Percentiles rank a stretch among this genome's conserved stretches.
Conservation (phyloP, 1,139 yeast genomes). For the Debaryomycetaceae sp. region DNA sequence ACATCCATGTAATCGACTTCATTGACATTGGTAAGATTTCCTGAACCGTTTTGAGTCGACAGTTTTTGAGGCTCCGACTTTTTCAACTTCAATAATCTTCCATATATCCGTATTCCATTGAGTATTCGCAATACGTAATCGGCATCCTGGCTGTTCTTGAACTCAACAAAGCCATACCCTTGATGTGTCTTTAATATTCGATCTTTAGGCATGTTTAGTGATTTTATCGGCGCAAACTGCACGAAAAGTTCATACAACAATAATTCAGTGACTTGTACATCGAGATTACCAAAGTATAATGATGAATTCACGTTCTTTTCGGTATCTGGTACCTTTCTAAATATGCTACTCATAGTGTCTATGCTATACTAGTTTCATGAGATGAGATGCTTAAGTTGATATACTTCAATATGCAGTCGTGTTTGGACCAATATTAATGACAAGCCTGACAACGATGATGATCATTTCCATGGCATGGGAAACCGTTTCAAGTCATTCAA, state of each 20-base stretch:
- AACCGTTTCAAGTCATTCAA: no score
- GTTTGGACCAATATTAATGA: background rate
- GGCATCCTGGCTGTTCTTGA: conserved; percentile 57
- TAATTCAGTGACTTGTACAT: conserved; percentile 64
- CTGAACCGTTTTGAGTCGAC: conserved; percentile 1
- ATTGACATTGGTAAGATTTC: conserved; percentile 2
- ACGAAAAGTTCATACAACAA: conserved; percentile 75
- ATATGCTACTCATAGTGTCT: conserved; percentile 24
- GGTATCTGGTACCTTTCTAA: conserved; percentile 31
- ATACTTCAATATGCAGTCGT: background rate
- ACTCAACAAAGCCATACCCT: conserved; percentile 88
- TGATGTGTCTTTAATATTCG: conserved; percentile 67
- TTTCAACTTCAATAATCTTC: conserved; percentile 60
- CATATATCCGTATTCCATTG: conserved; percentile 61
- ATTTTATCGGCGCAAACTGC: conserved; percentile 78
- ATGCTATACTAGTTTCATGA: background rate
- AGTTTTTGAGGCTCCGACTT: conserved; percentile 33
- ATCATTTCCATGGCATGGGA: no score
- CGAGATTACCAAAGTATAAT: conserved; percentile 81
- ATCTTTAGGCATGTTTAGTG: conserved; percentile 77
- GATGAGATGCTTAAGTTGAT: background rate
- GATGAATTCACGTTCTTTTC: conserved; percentile 65
- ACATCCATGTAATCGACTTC: conserved; percentile 36
- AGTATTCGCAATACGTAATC: conserved; percentile 65
- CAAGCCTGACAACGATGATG: no score